Evolutionary conservation across 352 stramenopile species (phyloP).

Genomic region (Pythium dissotocum): DNA sequence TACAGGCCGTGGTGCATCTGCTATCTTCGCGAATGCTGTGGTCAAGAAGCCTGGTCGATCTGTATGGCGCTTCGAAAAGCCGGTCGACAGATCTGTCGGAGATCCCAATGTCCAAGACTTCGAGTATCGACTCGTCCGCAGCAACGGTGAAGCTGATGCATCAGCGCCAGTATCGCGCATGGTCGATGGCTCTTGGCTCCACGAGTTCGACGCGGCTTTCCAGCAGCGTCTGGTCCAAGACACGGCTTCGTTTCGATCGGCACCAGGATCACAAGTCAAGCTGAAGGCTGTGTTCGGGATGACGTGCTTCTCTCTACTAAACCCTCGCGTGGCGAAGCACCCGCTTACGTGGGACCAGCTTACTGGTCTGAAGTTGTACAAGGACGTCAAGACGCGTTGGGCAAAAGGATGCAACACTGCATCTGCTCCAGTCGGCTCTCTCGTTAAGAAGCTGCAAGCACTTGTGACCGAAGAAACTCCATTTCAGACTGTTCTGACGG

Average conservation of each 20-base stretch:
- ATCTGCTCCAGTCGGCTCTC: background rate
- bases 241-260: background rate
- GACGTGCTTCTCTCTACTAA: background rate
- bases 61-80: conserved; percentile 2
- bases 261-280: background rate
- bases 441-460: background rate
- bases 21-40: background rate
- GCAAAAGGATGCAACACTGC: background rate
- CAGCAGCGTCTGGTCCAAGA: background rate
- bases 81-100: no score
- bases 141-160: background rate
- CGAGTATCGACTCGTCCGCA: background rate
- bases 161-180: background rate
- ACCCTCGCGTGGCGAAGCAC: background rate
- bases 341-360: background rate
- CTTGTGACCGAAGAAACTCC: background rate
- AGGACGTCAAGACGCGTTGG: background rate
- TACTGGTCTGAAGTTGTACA: background rate
- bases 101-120: background rate
- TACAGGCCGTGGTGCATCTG: background rate
- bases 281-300: conserved; percentile 4
- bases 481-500: background rate
- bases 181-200: no score
- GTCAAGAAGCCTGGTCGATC: background rate
- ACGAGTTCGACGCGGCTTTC: background rate